These are phyloP conservation scores for Extremus antarcticus DNA, from an alignment of 495 filamentous ascomycete genomes.

Conservation along the genomic window DNA sequence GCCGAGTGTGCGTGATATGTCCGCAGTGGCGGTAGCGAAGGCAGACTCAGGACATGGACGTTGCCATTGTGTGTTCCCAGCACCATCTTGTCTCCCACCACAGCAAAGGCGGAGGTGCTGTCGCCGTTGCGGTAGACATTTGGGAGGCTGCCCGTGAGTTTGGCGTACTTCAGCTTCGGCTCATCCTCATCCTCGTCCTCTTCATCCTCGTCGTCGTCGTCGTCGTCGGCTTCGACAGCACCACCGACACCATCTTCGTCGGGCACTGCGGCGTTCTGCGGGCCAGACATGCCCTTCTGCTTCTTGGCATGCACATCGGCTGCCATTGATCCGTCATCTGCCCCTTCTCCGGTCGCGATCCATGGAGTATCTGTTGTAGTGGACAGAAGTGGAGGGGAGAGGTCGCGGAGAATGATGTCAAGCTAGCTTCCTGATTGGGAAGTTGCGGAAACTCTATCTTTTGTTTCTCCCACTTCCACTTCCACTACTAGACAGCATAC, in stretches of 20 bases:
- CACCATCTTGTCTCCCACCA: constrained; percentile 95
- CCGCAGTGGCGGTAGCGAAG: constrained; percentile 64
- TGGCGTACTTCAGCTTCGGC: constrained; percentile 82
- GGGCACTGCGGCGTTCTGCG: constrained; percentile 1
- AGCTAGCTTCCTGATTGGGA: background rate
- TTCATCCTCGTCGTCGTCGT: constrained; percentile 48
- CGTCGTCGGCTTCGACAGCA: background rate
- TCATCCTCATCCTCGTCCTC: constrained; percentile 93
- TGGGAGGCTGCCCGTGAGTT: constrained; percentile 66
- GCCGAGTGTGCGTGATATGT: constrained; percentile 87
- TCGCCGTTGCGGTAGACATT: constrained; percentile 88
- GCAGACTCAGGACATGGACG: constrained; percentile 77
- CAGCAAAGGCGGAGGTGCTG: constrained; percentile 78
- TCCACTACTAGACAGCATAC: too few relatives aligned
- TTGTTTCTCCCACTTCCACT: too few relatives aligned
- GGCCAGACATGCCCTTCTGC: background rate
- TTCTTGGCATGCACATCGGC: constrained; percentile 19
- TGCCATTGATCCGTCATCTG: constrained; percentile 31
- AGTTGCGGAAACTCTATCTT: too few relatives aligned
- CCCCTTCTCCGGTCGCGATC: constrained; percentile 4
- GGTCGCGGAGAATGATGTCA: constrained; percentile 7
- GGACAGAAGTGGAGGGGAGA: constrained; percentile 1
- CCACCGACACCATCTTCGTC: constrained; percentile 6
- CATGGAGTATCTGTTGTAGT: background rate
- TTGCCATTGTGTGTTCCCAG: constrained; percentile 95